Conservation (phyloP, 192 early-diverging fungal genomes). For the Coemansia sp. region DNA sequence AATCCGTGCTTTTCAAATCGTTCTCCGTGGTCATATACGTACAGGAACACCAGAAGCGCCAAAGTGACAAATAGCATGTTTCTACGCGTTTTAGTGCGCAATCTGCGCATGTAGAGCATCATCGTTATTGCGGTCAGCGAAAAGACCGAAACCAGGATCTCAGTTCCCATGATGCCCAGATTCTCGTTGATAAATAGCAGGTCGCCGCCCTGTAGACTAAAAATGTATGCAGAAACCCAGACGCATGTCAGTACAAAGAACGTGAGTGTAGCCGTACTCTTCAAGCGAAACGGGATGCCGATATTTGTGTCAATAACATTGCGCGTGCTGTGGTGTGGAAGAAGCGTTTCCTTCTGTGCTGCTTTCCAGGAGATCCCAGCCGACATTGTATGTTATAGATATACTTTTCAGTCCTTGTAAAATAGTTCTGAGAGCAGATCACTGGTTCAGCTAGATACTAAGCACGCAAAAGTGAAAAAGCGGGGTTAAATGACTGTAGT, state of each 20-base stretch:
- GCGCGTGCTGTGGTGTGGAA: not conserved
- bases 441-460: too few relatives aligned
- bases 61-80: slow-evolving; percentile 7
- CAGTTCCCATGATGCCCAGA: slow-evolving; percentile 47
- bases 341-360: not conserved
- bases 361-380: not conserved
- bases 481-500: too few relatives aligned
- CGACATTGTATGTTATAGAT: not conserved
- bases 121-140: slow-evolving; percentile 46
- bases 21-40: slow-evolving; percentile 59
- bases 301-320: not conserved
- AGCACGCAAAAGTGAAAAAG: not conserved
- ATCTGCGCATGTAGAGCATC: slow-evolving; percentile 43
- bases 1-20: slow-evolving; percentile 59
- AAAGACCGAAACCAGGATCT: slow-evolving; percentile 53
- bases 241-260: slow-evolving; percentile 10
- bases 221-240: slow-evolving; percentile 12
- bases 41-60: slow-evolving; percentile 24
- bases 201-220: slow-evolving; percentile 47
- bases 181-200: slow-evolving; percentile 56
- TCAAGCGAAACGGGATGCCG: slow-evolving; percentile 14
- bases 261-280: not conserved
- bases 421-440: not conserved
- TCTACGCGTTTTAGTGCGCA: slow-evolving; percentile 32
- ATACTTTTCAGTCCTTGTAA: not conserved